These are phyloP conservation scores for Akanthomyces lecanii DNA, from an alignment of 2,329 filamentous ascomycete species.

Conservation along the genomic window DNA sequence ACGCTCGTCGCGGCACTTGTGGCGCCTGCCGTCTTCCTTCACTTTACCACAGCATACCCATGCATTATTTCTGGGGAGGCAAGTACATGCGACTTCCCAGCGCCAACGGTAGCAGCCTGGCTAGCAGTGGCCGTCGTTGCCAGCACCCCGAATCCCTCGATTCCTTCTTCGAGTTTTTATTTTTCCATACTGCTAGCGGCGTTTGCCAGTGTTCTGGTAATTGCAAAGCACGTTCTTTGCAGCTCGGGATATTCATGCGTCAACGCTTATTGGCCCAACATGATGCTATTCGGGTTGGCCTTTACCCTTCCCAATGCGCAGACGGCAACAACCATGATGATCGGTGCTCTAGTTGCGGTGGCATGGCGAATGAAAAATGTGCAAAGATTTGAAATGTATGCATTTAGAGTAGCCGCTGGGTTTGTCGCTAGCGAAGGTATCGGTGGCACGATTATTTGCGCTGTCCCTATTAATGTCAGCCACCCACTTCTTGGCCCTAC, in stretches of 20 bases:
- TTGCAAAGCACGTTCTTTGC: slow-evolving; percentile 1
- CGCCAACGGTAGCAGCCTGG: slow-evolving; percentile 14
- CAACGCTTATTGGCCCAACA: slow-evolving; percentile 13
- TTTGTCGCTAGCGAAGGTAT: slow-evolving; percentile 15
- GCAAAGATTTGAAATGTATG: slow-evolving; percentile 12
- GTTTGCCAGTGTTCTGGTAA: neutral
- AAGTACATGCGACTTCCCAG: slow-evolving; percentile 12
- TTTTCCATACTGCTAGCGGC: neutral
- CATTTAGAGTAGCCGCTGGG: slow-evolving; percentile 15
- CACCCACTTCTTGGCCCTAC: too few relatives aligned
- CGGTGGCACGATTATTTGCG: slow-evolving; percentile 15
- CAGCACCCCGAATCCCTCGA: slow-evolving; percentile 11
- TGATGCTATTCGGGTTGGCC: slow-evolving; percentile 16
- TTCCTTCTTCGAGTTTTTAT: slow-evolving; percentile 8
- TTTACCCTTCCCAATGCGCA: slow-evolving; percentile 16
- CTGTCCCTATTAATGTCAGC: neutral
- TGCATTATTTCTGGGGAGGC: slow-evolving; percentile 11
- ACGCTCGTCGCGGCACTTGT: slow-evolving; percentile 15
- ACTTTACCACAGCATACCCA: slow-evolving; percentile 15
- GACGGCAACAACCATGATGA: slow-evolving; percentile 16
- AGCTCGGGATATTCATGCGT: neutral
- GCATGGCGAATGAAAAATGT: neutral
- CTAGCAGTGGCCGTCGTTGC: slow-evolving; percentile 12
- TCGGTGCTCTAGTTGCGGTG: slow-evolving; percentile 7
- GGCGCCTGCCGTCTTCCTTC: slow-evolving; percentile 13